Conservation (phyloP, 2,329 filamentous ascomycete genomes). For the Alternaria metachromatica region DNA sequence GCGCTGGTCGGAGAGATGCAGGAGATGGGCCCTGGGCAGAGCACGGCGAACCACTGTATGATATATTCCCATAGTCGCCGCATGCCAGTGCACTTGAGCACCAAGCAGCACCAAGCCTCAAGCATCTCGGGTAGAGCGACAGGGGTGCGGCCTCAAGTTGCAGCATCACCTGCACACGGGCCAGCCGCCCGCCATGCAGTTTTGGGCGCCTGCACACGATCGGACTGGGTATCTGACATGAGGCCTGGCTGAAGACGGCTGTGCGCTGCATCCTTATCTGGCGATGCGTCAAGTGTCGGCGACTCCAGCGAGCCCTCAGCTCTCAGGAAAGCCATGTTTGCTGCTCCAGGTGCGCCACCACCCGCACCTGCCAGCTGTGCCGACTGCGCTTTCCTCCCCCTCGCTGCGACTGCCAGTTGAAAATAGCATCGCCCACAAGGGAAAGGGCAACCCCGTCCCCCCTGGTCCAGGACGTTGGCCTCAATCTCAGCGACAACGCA, state of each 20-base stretch:
- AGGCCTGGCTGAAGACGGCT: conserved; percentile 7
- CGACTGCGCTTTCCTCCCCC: conserved; percentile 2
- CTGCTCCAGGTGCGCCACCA: conserved; percentile 13
- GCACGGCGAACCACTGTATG: conserved; percentile 9
- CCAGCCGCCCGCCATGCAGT: conserved; percentile 8
- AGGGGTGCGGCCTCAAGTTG: conserved; percentile 9
- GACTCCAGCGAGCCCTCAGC: conserved; percentile 6
- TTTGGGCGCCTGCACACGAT: conserved; percentile 10
- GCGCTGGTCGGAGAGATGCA: background rate
- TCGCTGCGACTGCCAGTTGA: background rate
- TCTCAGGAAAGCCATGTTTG: background rate
- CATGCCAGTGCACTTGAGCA: conserved; percentile 2
- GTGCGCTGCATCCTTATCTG: conserved; percentile 16
- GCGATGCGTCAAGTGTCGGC: conserved; percentile 7
- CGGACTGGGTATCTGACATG: conserved; percentile 10
- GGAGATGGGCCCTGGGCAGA: background rate
- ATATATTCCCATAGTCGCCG: conserved; percentile 13
- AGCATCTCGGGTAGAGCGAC: conserved; percentile 19
- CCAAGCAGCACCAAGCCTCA: background rate
- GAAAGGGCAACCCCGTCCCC: conserved; percentile 7
- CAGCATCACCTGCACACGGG: conserved; percentile 12
- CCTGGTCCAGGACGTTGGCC: background rate
- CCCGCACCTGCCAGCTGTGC: conserved; percentile 1
- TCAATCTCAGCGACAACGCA: conserved; percentile 2
- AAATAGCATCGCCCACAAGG: conserved; percentile 1